phyloP scores from a whole-genome alignment of 257 asterid species.

The Fraxinus americana region DNA sequence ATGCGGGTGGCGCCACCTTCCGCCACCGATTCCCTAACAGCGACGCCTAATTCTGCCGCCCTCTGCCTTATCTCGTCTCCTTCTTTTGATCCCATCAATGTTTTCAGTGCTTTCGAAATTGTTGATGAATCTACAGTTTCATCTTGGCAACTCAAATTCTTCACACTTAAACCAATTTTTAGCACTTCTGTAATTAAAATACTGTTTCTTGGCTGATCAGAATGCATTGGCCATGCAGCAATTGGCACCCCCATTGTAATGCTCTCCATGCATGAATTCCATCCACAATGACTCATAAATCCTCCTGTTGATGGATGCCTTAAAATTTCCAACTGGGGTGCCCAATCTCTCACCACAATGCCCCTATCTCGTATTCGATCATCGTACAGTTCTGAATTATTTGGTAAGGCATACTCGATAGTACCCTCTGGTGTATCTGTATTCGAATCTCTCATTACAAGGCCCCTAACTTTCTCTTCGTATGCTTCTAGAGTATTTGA shows the following conservation, averaged over 20 bases:
- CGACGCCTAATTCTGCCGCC: constrained; percentile 8
- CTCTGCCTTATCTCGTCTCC: constrained; percentile 9
- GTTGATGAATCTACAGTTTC: neutral
- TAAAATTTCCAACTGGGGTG: neutral
- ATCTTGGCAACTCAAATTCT: neutral
- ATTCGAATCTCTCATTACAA: too few relatives aligned
- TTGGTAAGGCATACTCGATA: too few relatives aligned
- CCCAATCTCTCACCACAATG: constrained; percentile 1
- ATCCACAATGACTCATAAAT: neutral
- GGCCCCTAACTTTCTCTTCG: too few relatives aligned
- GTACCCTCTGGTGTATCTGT: too few relatives aligned
- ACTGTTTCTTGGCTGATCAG: neutral
- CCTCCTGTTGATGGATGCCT: neutral
- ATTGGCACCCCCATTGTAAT: neutral
- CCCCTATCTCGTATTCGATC: neutral
- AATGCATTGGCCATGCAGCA: constrained; percentile 4
- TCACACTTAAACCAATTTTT: neutral
- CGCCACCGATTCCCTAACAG: neutral
- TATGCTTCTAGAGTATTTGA: too few relatives aligned
- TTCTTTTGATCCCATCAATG: neutral
- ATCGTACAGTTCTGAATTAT: too few relatives aligned
- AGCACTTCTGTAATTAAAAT: neutral
- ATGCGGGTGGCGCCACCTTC: constrained; percentile 2
- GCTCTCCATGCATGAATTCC: constrained; percentile 2
- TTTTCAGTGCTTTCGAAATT: neutral